These are phyloP conservation scores for Neurospora sp. DNA, from an alignment of 495 filamentous ascomycete species.

Conservation along the genomic window DNA sequence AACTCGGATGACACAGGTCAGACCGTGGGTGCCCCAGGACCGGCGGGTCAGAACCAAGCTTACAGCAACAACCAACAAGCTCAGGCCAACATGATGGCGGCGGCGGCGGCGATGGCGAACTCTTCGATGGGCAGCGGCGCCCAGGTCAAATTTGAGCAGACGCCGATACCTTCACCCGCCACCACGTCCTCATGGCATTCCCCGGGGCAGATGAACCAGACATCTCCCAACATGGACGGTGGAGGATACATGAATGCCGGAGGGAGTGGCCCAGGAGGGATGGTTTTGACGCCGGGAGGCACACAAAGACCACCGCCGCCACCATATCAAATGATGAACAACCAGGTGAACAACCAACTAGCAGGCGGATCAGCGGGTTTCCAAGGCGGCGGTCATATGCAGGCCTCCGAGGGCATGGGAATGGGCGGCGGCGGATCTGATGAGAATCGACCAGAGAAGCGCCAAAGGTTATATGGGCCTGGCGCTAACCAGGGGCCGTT, in stretches of 20 bases:
- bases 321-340: background rate
- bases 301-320: constrained; percentile 15
- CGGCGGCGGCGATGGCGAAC: constrained; percentile 6
- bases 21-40: constrained; percentile 11
- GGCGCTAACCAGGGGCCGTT: constrained; percentile 13
- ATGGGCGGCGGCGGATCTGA: background rate
- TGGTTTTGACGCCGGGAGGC: constrained; percentile 36
- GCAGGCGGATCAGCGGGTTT: constrained; percentile 14
- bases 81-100: background rate
- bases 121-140: constrained; percentile 18
- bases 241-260: constrained; percentile 30
- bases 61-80: constrained; percentile 2
- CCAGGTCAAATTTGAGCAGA: constrained; percentile 73
- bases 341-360: background rate
- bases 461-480: constrained; percentile 29
- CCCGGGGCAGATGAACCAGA: constrained; percentile 54
- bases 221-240: constrained; percentile 45
- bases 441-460: constrained; percentile 26
- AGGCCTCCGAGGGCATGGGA: constrained; percentile 14
- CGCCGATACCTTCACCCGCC: constrained; percentile 65
- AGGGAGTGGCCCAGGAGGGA: constrained; percentile 26
- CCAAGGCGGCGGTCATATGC: constrained; percentile 14
- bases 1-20: constrained; percentile 4
- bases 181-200: constrained; percentile 67
- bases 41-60: constrained; percentile 26